Evolutionary conservation across 768 basidiomycete genomes (phyloP), one percentile per base, ranked within the genome.

Genomic region (Auricularia heimuer): DNA sequence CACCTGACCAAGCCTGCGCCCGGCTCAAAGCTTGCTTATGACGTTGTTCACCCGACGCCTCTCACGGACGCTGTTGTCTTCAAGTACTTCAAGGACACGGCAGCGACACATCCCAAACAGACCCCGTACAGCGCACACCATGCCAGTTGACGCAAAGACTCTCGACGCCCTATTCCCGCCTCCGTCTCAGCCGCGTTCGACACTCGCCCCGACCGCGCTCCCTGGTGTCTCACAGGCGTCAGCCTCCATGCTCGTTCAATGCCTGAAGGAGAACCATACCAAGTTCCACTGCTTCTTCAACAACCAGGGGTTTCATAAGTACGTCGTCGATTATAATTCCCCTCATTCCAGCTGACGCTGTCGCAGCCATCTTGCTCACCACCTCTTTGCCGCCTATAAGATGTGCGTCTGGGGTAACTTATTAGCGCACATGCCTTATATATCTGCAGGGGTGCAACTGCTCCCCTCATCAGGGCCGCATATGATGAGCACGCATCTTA

Each of bases 281-380:
- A 77, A 76, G n/a, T 79, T 79, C 74, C 83, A 86, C 69, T 73
- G 81, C 16, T 86, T 82, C 70, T 83, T 85, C 72, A 81, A 84
- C 65, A 68, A 73, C 21, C 65, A 56, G 35, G 70, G 73, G 1
- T 73, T 81, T 65, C 84, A 85, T 75, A 85, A 85, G 84, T 84
- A 69, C 12, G 78, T 71, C 29, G 14, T 29, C 12, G 42, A 33
- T 21, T 16, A 34, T 51, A 42, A n/a, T 47, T 21, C 44, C 69
- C 2, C 42, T 39, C 39, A 56, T 63, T 37, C 65, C 62, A 36
- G 4, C 54, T 54, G 44, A 64, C 35, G 54, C 8, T 79, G 74
- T 37, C 66, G 3, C 62, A 83, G 83, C 64, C 88, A 89, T 74
- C 74, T 81, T 39, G 75, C 82, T 3, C 86, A 89, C 67, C 83